Percentiles rank a stretch among this genome's conserved stretches.
phyloP scores from a whole-genome alignment of 352 stramenopile genomes.

The Phytophthora syringae region DNA sequence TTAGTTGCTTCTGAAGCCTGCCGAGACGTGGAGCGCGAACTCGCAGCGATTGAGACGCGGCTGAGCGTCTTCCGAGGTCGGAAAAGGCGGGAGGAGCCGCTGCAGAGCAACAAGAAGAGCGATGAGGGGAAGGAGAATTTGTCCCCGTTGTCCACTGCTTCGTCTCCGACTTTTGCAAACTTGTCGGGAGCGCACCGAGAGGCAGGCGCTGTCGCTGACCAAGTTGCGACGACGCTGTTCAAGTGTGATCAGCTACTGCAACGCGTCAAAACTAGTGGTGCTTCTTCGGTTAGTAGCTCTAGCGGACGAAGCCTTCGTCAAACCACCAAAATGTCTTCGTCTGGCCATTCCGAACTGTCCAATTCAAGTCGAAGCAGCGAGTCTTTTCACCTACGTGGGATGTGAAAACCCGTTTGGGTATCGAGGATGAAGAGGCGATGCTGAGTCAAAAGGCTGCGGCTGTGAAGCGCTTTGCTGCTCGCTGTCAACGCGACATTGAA shows the following conservation, averaged over 20 bases:
- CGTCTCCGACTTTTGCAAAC: constrained; percentile 18
- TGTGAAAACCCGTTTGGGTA: constrained; percentile 5
- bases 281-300: constrained; percentile 27
- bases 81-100: constrained; percentile 9
- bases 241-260: constrained; percentile 64
- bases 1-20: constrained; percentile 35
- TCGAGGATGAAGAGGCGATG: constrained; percentile 33
- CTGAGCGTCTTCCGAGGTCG: constrained; percentile 36
- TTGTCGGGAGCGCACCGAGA: constrained; percentile 35
- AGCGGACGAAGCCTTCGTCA: constrained; percentile 16
- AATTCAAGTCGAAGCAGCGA: constrained; percentile 20
- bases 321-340: constrained; percentile 1
- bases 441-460: constrained; percentile 39
- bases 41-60: constrained; percentile 45
- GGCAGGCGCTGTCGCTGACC: constrained; percentile 51
- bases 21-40: constrained; percentile 49
- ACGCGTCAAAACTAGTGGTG: constrained; percentile 35
- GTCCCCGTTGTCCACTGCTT: constrained; percentile 12
- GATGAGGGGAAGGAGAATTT: too few relatives aligned
- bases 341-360: constrained; percentile 18
- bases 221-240: constrained; percentile 58
- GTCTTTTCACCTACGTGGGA: constrained; percentile 10
- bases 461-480: constrained; percentile 42
- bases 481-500: constrained; percentile 51
- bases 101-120: constrained; percentile 8